Evolutionary conservation across 148 eudicot genomes (phyloP).

Genomic region (Rhododendron kiyosumense): DNA sequence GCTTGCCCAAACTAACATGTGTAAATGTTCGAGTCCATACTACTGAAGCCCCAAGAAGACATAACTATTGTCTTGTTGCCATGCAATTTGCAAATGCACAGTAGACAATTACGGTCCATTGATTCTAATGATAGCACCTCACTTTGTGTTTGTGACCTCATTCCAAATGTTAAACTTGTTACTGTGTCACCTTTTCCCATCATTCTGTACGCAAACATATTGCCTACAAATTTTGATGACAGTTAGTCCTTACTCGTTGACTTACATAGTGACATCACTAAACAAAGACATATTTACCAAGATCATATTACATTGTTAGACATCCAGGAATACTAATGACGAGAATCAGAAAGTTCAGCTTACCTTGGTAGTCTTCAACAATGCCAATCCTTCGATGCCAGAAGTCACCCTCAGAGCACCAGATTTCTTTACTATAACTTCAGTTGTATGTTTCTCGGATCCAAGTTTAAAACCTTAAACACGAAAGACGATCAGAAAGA

Average conservation of each 20-base stretch:
- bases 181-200: not conserved
- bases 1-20: not conserved
- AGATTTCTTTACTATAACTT: constrained; percentile 59
- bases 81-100: not conserved
- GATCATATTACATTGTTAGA: not conserved
- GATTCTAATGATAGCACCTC: not conserved
- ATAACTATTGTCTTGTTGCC: not conserved
- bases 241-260: not conserved
- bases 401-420: constrained; percentile 63
- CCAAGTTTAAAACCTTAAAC: constrained; percentile 88
- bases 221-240: not conserved
- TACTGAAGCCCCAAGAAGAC: too few relatives aligned
- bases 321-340: not conserved
- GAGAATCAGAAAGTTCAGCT: not conserved
- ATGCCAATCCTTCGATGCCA: constrained; percentile 68
- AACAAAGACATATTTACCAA: not conserved
- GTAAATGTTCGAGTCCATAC: too few relatives aligned
- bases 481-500: constrained; percentile 10
- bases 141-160: not conserved
- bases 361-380: constrained; percentile 92
- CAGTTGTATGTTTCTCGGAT: constrained; percentile 83
- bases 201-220: not conserved
- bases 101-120: not conserved
- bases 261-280: not conserved
- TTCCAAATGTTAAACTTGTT: not conserved